Percentiles rank a stretch among this genome's conserved stretches.
phyloP scores from a whole-genome alignment of 352 stramenopile species.

The Pythium volutum region DNA sequence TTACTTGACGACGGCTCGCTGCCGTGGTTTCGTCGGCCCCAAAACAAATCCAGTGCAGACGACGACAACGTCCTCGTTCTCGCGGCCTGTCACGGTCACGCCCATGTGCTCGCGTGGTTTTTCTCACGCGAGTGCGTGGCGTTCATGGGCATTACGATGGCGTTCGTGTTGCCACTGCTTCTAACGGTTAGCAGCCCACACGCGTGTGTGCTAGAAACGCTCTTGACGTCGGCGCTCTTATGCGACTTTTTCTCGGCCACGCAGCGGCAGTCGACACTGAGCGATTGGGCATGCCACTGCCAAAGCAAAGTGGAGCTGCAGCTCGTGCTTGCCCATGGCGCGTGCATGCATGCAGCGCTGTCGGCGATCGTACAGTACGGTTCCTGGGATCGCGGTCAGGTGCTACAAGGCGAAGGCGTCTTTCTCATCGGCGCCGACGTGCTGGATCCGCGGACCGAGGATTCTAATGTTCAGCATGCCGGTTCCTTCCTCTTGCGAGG shows the following conservation, averaged over 20 bases:
- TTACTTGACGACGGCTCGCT: background rate
- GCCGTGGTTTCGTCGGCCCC: background rate
- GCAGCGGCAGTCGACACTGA: background rate
- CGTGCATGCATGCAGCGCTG: background rate
- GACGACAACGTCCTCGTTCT: background rate
- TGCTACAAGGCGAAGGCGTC: background rate
- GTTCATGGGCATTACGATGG: background rate
- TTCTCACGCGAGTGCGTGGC: too few species aligned
- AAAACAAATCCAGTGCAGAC: too few species aligned
- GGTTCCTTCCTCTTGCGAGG: background rate
- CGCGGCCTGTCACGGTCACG: background rate
- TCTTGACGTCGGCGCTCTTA: constrained; percentile 8
- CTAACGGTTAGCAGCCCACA: too few species aligned
- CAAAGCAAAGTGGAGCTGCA: background rate
- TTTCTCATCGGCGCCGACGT: constrained; percentile 1
- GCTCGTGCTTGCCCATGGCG: background rate
- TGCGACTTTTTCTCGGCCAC: background rate
- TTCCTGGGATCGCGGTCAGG: background rate
- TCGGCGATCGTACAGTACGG: background rate
- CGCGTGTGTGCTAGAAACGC: background rate
- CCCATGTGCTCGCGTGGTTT: background rate
- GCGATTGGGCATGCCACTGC: background rate
- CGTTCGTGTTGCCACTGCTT: constrained; percentile 1
- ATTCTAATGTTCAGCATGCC: background rate
- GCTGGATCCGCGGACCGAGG: background rate